Evolutionary conservation across 305 asterid species (phyloP).

Genomic region (Solanum hybrid): DNA sequence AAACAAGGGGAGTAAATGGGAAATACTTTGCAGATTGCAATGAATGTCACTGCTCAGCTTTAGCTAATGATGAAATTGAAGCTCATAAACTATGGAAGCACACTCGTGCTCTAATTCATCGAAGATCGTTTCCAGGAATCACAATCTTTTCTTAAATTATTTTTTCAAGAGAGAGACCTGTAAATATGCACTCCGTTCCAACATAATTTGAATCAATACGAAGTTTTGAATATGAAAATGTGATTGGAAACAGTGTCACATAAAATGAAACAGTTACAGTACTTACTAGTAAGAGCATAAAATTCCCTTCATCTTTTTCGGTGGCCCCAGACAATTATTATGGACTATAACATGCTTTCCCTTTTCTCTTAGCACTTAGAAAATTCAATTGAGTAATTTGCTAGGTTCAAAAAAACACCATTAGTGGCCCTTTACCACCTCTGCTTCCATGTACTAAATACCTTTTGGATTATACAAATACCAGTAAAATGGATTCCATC

Average conservation of each 20-base stretch:
- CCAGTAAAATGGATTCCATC: neutral
- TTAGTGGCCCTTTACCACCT: neutral
- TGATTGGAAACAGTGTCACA: neutral
- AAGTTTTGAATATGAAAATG: neutral
- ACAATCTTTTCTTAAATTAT: neutral
- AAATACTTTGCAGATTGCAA: constrained; percentile 86
- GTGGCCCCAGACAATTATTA: neutral
- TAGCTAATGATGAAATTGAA: constrained; percentile 50
- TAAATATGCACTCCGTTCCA: constrained; percentile 13
- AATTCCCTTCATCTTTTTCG: neutral
- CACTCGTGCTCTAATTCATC: constrained; percentile 46
- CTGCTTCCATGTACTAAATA: neutral
- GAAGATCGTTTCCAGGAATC: constrained; percentile 23
- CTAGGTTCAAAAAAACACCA: neutral
- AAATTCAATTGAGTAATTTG: neutral
- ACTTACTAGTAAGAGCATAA: neutral
- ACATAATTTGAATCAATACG: neutral
- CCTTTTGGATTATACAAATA: neutral
- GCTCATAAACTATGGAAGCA: constrained; percentile 60
- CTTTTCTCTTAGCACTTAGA: neutral
- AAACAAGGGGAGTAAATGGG: constrained; percentile 42
- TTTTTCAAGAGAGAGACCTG: constrained; percentile 8
- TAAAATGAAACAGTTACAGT: neutral
- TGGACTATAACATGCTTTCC: neutral
- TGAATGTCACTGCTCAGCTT: constrained; percentile 51